Conservation (phyloP, 495 filamentous ascomycete species). For the Xylaria intraflava region DNA sequence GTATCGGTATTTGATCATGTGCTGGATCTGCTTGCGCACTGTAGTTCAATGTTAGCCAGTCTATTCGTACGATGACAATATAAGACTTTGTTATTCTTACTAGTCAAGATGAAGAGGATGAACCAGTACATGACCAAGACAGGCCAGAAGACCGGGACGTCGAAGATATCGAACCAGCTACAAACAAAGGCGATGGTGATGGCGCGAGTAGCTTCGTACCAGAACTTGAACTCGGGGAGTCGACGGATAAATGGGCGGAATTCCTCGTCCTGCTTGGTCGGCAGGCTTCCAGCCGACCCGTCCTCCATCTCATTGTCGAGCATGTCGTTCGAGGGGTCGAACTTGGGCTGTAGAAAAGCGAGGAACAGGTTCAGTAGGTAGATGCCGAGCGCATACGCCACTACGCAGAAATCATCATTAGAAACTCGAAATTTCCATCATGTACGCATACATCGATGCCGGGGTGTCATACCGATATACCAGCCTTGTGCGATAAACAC, state of each 20-base stretch:
- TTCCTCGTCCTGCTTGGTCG: conserved; percentile 92
- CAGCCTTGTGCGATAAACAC: conserved; percentile 91
- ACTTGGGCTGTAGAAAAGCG: conserved; percentile 96
- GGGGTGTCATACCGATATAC: conserved; percentile 80
- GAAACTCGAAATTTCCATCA: neutral
- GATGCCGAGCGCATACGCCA: conserved; percentile 96
- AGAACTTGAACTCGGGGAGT: conserved; percentile 99
- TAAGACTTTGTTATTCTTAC: conserved; percentile 49
- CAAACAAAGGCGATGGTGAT: conserved; percentile 77
- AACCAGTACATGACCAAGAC: conserved; percentile 98
- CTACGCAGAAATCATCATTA: conserved; percentile 39
- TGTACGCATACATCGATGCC: neutral
- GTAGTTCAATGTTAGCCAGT: conserved; percentile 21
- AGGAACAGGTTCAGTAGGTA: conserved; percentile 99
- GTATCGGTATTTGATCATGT: conserved; percentile 99
- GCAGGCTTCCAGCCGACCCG: conserved; percentile 68
- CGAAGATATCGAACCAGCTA: conserved; percentile 87
- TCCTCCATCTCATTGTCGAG: conserved; percentile 92
- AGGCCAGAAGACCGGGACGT: conserved; percentile 98
- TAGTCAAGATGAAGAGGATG: conserved; percentile 89
- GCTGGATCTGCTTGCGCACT: conserved; percentile 98
- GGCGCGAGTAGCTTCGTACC: conserved; percentile 88
- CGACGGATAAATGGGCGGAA: conserved; percentile 95
- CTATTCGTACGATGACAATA: neutral
- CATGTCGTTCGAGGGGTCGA: conserved; percentile 92